Percentiles rank a stretch among this genome's conserved stretches.
phyloP scores from a whole-genome alignment of 805 yeast genomes.

The Pichia thaimueangensis region DNA sequence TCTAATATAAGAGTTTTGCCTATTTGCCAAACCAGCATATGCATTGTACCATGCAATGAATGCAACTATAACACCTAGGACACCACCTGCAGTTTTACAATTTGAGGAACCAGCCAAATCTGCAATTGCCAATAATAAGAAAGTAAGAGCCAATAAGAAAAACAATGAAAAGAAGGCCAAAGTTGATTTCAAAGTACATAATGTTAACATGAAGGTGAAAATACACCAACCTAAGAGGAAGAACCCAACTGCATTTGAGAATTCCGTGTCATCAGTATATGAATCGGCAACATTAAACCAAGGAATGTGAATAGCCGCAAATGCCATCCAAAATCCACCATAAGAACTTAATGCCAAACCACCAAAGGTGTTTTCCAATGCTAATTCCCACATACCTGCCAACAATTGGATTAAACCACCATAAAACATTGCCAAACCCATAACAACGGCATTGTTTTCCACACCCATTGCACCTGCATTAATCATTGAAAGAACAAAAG shows the following conservation, averaged over 20 bases:
- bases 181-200: conserved; percentile 53
- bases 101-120: conserved; percentile 38
- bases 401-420: conserved; percentile 68
- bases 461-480: conserved; percentile 68
- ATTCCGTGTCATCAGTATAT: conserved; percentile 37
- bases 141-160: conserved; percentile 46
- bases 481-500: conserved; percentile 57
- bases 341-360: conserved; percentile 54
- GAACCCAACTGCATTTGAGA: conserved; percentile 49
- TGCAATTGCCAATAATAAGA: conserved; percentile 46
- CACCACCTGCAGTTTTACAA: conserved; percentile 52
- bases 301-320: conserved; percentile 57
- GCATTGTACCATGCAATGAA: conserved; percentile 67
- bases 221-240: conserved; percentile 58
- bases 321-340: conserved; percentile 76
- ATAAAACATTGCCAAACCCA: conserved; percentile 61
- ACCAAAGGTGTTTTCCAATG: conserved; percentile 72
- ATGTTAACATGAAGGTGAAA: conserved; percentile 51
- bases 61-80: conserved; percentile 55
- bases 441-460: conserved; percentile 50
- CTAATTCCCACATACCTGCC: conserved; percentile 73
- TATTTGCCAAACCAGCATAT: conserved; percentile 60
- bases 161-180: conserved; percentile 48
- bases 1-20: conserved; percentile 55
- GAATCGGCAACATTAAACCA: conserved; percentile 53